A percentile compares a stretch with the other conserved stretches of the same genome.
These are phyloP conservation scores for Xerocomus minutiporus DNA, from an alignment of 1,284 basidiomycete genomes.

Conservation along the genomic window DNA sequence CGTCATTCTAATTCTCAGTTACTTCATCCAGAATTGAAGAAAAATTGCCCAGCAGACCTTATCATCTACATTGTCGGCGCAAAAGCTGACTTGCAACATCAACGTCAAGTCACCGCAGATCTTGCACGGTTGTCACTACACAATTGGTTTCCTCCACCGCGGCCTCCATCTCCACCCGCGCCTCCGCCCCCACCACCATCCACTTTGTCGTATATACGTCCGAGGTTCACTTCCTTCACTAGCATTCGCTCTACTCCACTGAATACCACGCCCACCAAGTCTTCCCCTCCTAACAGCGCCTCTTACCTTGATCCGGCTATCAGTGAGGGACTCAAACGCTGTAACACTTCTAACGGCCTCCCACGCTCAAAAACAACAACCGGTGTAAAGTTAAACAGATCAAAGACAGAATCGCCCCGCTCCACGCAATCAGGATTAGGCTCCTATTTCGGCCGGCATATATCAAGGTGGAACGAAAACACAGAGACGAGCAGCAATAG, in stretches of 20 bases:
- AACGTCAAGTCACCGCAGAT: constrained; percentile 73
- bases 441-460: constrained; percentile 47
- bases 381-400: constrained; percentile 37
- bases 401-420: constrained; percentile 42
- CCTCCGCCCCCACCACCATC: constrained; percentile 59
- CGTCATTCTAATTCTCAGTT: constrained; percentile 7
- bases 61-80: constrained; percentile 91
- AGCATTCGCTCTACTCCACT: constrained; percentile 59
- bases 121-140: constrained; percentile 76
- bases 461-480: constrained; percentile 50
- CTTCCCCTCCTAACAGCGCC: constrained; percentile 45
- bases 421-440: constrained; percentile 53
- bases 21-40: constrained; percentile 68
- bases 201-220: constrained; percentile 79
- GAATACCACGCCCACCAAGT: constrained; percentile 35
- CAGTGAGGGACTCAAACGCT: constrained; percentile 41
- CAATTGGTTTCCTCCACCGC: constrained; percentile 78
- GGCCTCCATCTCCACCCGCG: constrained; percentile 54
- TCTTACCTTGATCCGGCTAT: constrained; percentile 51
- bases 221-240: constrained; percentile 77
- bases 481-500: constrained; percentile 61
- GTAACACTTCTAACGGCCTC: constrained; percentile 42
- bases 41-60: constrained; percentile 78
- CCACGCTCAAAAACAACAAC: constrained; percentile 36
- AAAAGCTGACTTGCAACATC: constrained; percentile 74